phyloP scores from a whole-genome alignment of 2,329 filamentous ascomycete genomes.

The Alternaria ethzedia region DNA sequence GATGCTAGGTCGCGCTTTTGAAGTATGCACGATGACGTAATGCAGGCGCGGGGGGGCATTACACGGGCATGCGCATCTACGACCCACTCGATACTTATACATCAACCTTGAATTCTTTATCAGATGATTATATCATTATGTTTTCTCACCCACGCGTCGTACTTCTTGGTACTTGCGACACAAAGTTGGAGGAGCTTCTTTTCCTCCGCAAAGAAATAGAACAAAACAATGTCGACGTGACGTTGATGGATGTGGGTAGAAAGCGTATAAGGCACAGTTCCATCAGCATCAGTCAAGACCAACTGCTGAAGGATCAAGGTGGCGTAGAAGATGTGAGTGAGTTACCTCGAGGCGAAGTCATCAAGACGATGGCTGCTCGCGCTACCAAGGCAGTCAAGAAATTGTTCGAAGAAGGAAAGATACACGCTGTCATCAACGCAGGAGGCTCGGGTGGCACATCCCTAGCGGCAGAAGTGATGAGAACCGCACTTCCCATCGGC shows the following conservation, averaged over 20 bases:
- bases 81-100: background rate
- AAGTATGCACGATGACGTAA: conserved; percentile 17
- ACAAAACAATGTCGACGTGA: conserved; percentile 43
- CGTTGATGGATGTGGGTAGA: conserved; percentile 64
- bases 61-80: background rate
- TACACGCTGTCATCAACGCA: conserved; percentile 65
- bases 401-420: conserved; percentile 46
- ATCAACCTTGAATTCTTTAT: background rate
- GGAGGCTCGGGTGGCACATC: conserved; percentile 70
- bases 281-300: conserved; percentile 56
- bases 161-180: conserved; percentile 69
- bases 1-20: background rate
- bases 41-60: conserved; percentile 2
- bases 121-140: conserved; percentile 6
- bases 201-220: conserved; percentile 60
- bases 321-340: conserved; percentile 40
- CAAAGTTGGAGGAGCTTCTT: conserved; percentile 66
- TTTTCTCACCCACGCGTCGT: conserved; percentile 49
- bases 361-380: conserved; percentile 61
- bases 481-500: conserved; percentile 65
- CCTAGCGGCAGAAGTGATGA: conserved; percentile 67
- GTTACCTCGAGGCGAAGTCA: conserved; percentile 61
- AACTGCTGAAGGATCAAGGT: conserved; percentile 48
- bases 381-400: conserved; percentile 53
- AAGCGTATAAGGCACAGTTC: conserved; percentile 49